Percentiles rank a stretch among this genome's conserved stretches.
These are phyloP conservation scores for Solanum verrucosum DNA, from an alignment of 257 asterid species.

Conservation along the genomic window DNA sequence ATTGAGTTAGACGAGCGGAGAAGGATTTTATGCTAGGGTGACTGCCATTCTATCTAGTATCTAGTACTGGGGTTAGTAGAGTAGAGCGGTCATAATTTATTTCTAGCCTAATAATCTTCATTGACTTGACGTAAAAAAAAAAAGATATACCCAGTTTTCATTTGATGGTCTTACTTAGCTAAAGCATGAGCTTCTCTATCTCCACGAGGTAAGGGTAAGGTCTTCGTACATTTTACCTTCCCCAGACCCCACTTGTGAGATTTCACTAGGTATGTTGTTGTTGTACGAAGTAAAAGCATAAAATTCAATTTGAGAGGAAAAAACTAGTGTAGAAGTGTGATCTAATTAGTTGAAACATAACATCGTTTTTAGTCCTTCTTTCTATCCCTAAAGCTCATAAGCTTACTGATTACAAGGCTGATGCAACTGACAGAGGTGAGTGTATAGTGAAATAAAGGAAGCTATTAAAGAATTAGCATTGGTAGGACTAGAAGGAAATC, in stretches of 20 bases:
- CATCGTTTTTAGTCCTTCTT: background rate
- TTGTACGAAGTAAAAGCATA: background rate
- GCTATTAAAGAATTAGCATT: background rate
- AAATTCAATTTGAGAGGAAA: background rate
- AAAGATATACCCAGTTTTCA: background rate
- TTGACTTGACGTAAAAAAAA: background rate
- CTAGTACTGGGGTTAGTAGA: background rate
- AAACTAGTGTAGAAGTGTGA: background rate
- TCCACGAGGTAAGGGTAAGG: background rate
- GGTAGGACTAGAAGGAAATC: background rate
- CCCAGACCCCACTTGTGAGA: background rate
- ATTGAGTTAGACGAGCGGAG: background rate
- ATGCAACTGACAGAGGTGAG: background rate
- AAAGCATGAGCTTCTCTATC: background rate
- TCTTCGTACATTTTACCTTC: background rate
- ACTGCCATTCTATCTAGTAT: background rate
- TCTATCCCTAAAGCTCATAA: background rate
- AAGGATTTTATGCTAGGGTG: background rate
- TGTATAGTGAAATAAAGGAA: background rate
- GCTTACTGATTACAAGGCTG: background rate
- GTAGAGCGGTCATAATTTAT: background rate
- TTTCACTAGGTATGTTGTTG: background rate
- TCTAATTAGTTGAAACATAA: background rate
- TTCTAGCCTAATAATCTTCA: background rate
- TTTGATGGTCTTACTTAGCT: background rate